phyloP scores from a whole-genome alignment of 2,329 filamentous ascomycete genomes.

The Trichoderma lentiforme region DNA sequence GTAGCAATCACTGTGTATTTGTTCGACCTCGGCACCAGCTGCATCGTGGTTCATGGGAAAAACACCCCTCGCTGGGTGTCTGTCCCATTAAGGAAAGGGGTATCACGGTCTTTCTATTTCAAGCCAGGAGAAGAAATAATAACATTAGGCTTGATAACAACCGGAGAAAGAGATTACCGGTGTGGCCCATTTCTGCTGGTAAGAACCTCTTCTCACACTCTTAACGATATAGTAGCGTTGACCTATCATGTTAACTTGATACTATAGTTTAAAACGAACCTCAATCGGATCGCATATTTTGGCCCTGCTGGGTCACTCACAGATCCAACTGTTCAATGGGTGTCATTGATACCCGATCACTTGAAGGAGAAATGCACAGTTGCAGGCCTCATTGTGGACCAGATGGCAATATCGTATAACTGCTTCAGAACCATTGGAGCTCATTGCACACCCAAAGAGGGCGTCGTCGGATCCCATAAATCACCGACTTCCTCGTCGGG shows the following conservation, averaged over 20 bases:
- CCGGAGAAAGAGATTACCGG: neutral
- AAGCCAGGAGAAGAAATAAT: neutral
- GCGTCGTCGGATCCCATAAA: neutral
- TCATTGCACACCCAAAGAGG: neutral
- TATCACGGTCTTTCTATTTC: neutral
- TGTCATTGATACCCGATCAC: neutral
- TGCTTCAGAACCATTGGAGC: neutral
- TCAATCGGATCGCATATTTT: neutral
- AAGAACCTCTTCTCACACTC: neutral
- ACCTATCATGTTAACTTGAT: no score
- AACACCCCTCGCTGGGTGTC: neutral
- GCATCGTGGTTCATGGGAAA: neutral
- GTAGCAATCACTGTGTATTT: neutral
- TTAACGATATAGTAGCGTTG: neutral
- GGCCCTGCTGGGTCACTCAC: neutral
- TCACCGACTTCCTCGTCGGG: neutral
- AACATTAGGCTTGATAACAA: neutral
- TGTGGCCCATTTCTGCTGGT: neutral
- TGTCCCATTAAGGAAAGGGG: neutral
- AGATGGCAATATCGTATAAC: neutral
- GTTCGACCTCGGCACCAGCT: neutral
- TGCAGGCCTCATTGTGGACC: neutral
- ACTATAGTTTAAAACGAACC: neutral
- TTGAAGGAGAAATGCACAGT: neutral
- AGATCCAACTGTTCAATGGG: neutral